Conservation (phyloP, 495 filamentous ascomycete genomes). For the Aspergillus hancockii region DNA sequence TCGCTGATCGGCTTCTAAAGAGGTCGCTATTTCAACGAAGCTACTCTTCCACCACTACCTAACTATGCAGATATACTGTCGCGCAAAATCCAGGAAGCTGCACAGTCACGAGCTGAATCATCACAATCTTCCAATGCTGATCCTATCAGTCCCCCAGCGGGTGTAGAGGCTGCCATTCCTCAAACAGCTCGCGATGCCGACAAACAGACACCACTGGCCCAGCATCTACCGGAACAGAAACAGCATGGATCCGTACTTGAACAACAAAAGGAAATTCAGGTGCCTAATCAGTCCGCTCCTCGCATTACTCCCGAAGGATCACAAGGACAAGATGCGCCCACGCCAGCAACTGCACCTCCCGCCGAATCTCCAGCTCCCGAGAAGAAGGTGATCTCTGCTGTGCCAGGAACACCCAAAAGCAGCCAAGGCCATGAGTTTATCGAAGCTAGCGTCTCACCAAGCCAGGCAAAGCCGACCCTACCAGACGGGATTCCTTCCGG, state of each 20-base stretch:
- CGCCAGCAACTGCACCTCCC: constrained; percentile 12
- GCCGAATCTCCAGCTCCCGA: constrained; percentile 14
- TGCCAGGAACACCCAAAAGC: constrained; percentile 27
- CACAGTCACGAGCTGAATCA: constrained; percentile 21
- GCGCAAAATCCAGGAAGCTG: constrained; percentile 30
- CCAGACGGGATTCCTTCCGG: constrained; percentile 20
- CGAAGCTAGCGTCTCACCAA: constrained; percentile 18
- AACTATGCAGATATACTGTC: constrained; percentile 42
- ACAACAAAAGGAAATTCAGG: constrained; percentile 8
- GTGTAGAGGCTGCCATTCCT: constrained; percentile 21
- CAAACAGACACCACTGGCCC: constrained; percentile 19
- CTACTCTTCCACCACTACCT: constrained; percentile 63
- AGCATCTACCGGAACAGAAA: constrained; percentile 14
- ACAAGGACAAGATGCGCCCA: constrained; percentile 15
- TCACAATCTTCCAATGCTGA: constrained; percentile 20
- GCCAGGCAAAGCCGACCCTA: constrained; percentile 19
- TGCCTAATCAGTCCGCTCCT: constrained; percentile 15
- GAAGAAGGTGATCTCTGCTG: constrained; percentile 20
- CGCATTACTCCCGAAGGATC: constrained; percentile 14
- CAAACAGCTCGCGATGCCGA: constrained; percentile 25
- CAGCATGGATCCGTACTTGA: constrained; percentile 6
- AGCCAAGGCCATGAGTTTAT: constrained; percentile 25
- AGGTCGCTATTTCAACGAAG: constrained; percentile 69
- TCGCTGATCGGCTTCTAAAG: constrained; percentile 48
- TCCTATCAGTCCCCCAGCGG: constrained; percentile 24